Evolutionary conservation across 2,329 filamentous ascomycete genomes (phyloP).

Genomic region (Paraphaeosphaeria sporulosa): DNA sequence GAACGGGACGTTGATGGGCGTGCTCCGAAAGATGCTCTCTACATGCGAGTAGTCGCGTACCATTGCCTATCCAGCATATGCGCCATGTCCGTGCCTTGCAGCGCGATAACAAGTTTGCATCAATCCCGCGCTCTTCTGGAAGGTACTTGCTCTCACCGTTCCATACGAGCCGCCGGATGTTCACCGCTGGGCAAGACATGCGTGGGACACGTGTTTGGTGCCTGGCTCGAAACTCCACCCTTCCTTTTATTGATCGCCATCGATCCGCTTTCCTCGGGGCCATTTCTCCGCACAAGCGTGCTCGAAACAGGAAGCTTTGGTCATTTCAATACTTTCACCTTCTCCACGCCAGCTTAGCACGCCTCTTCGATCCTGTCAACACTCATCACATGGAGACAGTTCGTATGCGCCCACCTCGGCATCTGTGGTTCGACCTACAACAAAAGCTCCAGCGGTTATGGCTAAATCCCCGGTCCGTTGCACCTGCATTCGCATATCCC

Average conservation of each 20-base stretch:
- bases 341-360: neutral
- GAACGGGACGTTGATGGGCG: slow-evolving; percentile 87
- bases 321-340: neutral
- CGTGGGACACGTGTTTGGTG: neutral
- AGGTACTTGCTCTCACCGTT: neutral
- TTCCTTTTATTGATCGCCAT: slow-evolving; percentile 6
- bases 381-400: neutral
- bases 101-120: neutral
- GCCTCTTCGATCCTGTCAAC: neutral
- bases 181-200: neutral
- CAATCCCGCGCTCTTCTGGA: neutral
- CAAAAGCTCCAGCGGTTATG: neutral
- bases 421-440: neutral
- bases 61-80: neutral
- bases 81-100: neutral
- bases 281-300: neutral
- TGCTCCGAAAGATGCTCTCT: slow-evolving; percentile 92
- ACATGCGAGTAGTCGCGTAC: slow-evolving; percentile 68
- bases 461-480: slow-evolving; percentile 4
- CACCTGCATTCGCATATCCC: slow-evolving; percentile 11
- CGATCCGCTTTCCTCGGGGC: neutral
- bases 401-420: neutral
- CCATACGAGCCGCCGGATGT: neutral
- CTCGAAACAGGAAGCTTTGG: neutral
- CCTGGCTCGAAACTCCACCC: neutral